A percentile compares a stretch with the other conserved stretches of the same genome.
phyloP scores from a whole-genome alignment of 306 rosid genomes.

The Casuarina glauca region DNA sequence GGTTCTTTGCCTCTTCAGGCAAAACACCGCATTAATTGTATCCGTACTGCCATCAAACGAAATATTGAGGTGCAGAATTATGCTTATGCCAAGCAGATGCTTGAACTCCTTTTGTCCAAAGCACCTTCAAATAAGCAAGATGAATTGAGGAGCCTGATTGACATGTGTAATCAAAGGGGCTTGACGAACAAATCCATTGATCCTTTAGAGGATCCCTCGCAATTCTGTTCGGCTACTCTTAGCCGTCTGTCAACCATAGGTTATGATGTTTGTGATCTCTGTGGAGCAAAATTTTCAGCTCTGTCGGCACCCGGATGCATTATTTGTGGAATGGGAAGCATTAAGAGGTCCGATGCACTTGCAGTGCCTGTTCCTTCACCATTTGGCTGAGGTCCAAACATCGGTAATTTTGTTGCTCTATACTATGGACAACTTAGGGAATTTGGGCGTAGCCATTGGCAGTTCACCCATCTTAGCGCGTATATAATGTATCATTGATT shows the following conservation, averaged over 20 bases:
- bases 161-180: constrained; percentile 93
- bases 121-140: constrained; percentile 93
- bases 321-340: constrained; percentile 95
- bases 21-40: constrained; percentile 92
- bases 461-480: not conserved
- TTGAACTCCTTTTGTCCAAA: constrained; percentile 82
- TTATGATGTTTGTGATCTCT: constrained; percentile 95
- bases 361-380: constrained; percentile 90
- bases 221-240: constrained; percentile 87
- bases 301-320: constrained; percentile 84
- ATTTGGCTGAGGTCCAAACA: constrained; percentile 61
- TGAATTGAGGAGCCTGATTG: constrained; percentile 82
- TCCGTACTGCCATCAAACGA: constrained; percentile 92
- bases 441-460: not conserved
- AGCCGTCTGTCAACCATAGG: constrained; percentile 96
- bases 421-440: not conserved
- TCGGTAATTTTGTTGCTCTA: constrained; percentile 3
- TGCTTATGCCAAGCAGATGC: constrained; percentile 90
- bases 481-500: constrained; percentile 6
- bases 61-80: constrained; percentile 97
- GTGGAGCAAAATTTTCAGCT: constrained; percentile 95
- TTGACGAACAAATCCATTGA: constrained; percentile 85
- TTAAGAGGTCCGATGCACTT: constrained; percentile 86
- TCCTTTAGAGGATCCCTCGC: constrained; percentile 95
- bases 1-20: constrained; percentile 97